Conservation (phyloP, 2,329 filamentous ascomycete species). For the Mycogone perniciosa region DNA sequence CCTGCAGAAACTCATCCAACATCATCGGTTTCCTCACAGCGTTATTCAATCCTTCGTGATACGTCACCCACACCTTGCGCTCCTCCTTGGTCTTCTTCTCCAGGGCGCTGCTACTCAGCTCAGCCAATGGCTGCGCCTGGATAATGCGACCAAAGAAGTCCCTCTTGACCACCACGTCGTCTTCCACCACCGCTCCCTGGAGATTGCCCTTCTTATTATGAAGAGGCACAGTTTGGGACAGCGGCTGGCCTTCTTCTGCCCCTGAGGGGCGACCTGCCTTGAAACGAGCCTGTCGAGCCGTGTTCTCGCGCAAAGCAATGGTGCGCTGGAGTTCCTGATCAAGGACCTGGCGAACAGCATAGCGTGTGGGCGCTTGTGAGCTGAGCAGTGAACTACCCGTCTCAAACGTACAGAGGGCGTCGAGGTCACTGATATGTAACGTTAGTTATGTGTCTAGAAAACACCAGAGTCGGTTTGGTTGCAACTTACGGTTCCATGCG, state of each 20-base stretch:
- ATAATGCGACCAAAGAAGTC: conserved; percentile 84
- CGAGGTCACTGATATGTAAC: conserved; percentile 51
- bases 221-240: conserved; percentile 5
- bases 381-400: conserved; percentile 53
- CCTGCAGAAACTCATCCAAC: conserved; percentile 68
- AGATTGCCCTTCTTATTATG: conserved; percentile 26
- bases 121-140: conserved; percentile 32
- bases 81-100: conserved; percentile 37
- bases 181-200: conserved; percentile 18
- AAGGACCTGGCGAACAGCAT: conserved; percentile 85
- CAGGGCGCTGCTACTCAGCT: conserved; percentile 34
- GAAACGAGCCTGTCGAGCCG: conserved; percentile 60
- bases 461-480: not conserved
- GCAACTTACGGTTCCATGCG: conserved; percentile 83
- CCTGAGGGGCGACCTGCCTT: conserved; percentile 39
- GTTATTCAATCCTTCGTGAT: conserved; percentile 86
- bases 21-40: conserved; percentile 85
- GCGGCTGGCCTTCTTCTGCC: not conserved
- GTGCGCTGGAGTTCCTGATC: conserved; percentile 83
- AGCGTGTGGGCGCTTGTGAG: conserved; percentile 70
- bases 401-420: conserved; percentile 68
- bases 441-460: not conserved
- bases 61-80: conserved; percentile 75
- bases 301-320: conserved; percentile 57
- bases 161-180: conserved; percentile 45